These are phyloP conservation scores for Ensete glaucum DNA, from an alignment of 176 grass and related monocot species.

Conservation along the genomic window DNA sequence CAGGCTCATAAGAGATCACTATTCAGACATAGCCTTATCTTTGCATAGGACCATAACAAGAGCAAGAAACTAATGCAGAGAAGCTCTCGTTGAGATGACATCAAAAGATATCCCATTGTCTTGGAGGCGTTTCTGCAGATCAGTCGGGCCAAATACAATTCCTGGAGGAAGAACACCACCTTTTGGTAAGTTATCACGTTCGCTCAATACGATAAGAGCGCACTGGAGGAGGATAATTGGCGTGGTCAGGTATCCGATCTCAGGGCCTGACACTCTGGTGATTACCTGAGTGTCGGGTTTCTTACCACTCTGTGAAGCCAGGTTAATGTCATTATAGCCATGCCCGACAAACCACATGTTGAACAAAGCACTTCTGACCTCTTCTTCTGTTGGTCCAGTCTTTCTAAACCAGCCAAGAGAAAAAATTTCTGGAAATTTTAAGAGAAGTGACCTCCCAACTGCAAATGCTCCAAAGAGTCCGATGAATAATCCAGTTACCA, in stretches of 20 bases:
- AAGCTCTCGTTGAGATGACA: conserved; percentile 28
- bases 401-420: conserved; percentile 53
- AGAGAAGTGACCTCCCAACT: conserved; percentile 53
- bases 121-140: conserved; percentile 60
- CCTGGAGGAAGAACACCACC: conserved; percentile 65
- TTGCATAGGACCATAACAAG: background rate
- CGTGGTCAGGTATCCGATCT: conserved; percentile 69
- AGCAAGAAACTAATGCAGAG: background rate
- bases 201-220: conserved; percentile 51
- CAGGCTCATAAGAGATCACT: background rate
- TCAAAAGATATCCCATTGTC: conserved; percentile 71
- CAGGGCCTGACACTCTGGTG: conserved; percentile 63
- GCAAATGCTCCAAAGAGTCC: conserved; percentile 41
- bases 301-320: conserved; percentile 23
- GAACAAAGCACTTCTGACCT: conserved; percentile 61
- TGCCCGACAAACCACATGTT: conserved; percentile 77
- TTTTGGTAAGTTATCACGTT: conserved; percentile 54
- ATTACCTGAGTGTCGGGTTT: conserved; percentile 66
- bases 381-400: conserved; percentile 62
- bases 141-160: conserved; percentile 54
- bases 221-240: conserved; percentile 75
- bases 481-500: conserved; percentile 51
- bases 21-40: too few species aligned
- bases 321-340: conserved; percentile 35
- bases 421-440: conserved; percentile 78